Evolutionary conservation across 345 rosid genomes (phyloP).

Genomic region (Eutrema heterophyllum): DNA sequence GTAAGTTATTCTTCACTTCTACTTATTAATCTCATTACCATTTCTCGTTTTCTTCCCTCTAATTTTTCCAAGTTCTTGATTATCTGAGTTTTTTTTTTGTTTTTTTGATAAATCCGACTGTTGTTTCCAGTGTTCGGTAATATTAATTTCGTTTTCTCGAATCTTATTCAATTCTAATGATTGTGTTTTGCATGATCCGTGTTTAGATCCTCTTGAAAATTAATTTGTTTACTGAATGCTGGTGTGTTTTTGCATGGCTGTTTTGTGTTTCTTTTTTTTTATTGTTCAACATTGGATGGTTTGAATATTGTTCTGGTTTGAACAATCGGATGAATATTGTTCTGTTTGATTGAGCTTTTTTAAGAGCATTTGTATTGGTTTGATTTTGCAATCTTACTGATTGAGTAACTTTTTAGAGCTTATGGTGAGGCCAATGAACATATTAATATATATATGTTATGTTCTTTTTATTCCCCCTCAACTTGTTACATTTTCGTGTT

Average conservation of each 20-base stretch:
- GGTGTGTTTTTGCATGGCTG: conserved; percentile 11
- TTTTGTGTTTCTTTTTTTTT: neutral
- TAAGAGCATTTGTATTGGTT: too few species aligned
- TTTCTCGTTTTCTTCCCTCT: neutral
- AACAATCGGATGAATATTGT: too few species aligned
- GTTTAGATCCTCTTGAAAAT: neutral
- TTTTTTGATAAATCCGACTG: neutral
- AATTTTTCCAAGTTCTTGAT: neutral
- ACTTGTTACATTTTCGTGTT: too few species aligned
- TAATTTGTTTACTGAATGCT: neutral
- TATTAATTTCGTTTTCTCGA: neutral
- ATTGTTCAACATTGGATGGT: neutral
- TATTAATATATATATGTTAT: too few species aligned
- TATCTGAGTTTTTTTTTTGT: neutral
- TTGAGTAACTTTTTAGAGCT: too few species aligned
- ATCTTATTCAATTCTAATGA: neutral
- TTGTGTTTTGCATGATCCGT: neutral
- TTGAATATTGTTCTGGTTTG: too few species aligned
- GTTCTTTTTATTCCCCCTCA: too few species aligned
- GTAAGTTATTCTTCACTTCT: neutral
- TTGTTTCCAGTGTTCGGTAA: neutral
- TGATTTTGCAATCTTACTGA: too few species aligned
- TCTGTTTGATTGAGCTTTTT: too few species aligned
- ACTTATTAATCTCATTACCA: neutral
- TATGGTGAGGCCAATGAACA: too few species aligned